Conservation (phyloP, 129 eudicot species). For the Glebionis coronaria region DNA sequence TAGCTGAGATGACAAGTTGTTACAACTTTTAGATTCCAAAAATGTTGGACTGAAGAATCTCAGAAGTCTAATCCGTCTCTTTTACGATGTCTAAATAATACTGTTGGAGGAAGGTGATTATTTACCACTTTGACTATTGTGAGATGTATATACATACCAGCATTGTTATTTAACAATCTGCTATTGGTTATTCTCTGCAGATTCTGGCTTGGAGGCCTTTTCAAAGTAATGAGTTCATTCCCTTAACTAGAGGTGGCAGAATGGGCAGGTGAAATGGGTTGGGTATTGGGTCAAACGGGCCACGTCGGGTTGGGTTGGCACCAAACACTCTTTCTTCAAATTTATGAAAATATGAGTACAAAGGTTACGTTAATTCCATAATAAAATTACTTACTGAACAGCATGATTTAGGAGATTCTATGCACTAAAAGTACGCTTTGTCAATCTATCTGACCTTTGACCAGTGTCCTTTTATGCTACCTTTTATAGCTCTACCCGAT, state of each 20-base stretch:
- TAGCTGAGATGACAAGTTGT: conserved; percentile 4
- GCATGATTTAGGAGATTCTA: conserved; percentile 3
- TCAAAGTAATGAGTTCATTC: conserved; percentile 48
- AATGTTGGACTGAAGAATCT: conserved; percentile 71
- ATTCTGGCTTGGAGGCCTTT: conserved; percentile 93
- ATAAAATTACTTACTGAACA: background rate
- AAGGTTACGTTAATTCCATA: no score
- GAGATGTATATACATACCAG: background rate
- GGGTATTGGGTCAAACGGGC: conserved; percentile 3
- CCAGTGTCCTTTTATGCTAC: background rate
- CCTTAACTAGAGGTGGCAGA: conserved; percentile 2
- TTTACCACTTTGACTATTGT: conserved; percentile 7
- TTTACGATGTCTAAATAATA: conserved; percentile 62
- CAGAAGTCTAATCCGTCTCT: conserved; percentile 68
- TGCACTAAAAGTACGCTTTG: background rate
- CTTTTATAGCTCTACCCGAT: background rate
- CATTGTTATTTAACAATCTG: conserved; percentile 6
- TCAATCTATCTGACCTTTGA: background rate
- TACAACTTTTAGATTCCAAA: conserved; percentile 48
- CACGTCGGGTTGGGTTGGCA: background rate
- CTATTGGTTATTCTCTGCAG: conserved; percentile 40
- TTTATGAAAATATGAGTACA: no score
- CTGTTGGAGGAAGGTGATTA: conserved; percentile 80
- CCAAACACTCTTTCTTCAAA: no score
- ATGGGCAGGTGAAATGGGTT: background rate